Evolutionary conservation across 805 yeast species (phyloP).

Genomic region (Yarrowia porcina): DNA sequence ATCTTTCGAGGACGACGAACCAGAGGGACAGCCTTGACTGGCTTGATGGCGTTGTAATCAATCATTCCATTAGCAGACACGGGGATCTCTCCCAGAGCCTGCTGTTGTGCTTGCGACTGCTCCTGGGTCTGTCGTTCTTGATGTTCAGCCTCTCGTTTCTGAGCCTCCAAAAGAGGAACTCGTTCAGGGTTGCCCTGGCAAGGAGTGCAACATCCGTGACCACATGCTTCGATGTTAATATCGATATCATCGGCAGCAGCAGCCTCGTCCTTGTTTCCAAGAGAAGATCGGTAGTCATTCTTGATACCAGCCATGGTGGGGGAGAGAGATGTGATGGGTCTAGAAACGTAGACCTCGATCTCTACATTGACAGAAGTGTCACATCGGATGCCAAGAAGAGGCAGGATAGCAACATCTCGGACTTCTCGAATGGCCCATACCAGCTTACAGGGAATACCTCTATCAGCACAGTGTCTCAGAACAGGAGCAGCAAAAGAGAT

Average conservation of each 20-base stretch:
- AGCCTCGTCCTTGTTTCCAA: constrained; percentile 13
- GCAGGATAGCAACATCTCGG: constrained; percentile 72
- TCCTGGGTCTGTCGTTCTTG: not conserved
- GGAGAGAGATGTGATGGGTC: constrained; percentile 1
- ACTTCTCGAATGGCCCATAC: constrained; percentile 84
- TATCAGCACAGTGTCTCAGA: constrained; percentile 67
- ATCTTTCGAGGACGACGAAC: constrained; percentile 14
- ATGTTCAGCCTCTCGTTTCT: constrained; percentile 1
- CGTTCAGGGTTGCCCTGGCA: constrained; percentile 20
- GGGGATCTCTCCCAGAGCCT: not conserved
- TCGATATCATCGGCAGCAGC: constrained; percentile 17
- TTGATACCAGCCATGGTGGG: not conserved
- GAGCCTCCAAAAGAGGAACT: constrained; percentile 23
- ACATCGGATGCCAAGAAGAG: constrained; percentile 57
- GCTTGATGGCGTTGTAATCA: constrained; percentile 2
- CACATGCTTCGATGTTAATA: constrained; percentile 23
- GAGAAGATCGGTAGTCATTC: constrained; percentile 16
- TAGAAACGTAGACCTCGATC: constrained; percentile 17
- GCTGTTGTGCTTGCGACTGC: not conserved
- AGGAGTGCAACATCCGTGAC: constrained; percentile 23
- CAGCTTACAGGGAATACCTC: constrained; percentile 61
- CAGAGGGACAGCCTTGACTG: constrained; percentile 21
- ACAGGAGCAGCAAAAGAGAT: constrained; percentile 78
- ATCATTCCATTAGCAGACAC: not conserved
- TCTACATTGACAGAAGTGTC: constrained; percentile 26